phyloP scores from a whole-genome alignment of 176 grass and related monocot species.

The Avena sativa region DNA sequence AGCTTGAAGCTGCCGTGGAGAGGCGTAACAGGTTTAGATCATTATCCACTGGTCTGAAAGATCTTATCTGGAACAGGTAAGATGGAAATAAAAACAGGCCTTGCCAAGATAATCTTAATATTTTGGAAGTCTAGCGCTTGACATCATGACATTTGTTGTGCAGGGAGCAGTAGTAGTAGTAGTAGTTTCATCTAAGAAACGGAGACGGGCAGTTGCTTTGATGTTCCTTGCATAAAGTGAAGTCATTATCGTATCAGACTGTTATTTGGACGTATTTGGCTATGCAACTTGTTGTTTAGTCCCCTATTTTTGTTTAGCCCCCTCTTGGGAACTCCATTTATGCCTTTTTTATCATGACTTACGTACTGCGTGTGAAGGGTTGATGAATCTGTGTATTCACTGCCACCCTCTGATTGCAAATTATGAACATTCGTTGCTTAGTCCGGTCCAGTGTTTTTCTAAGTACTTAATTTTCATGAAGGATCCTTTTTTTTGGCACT shows the following conservation, averaged over 20 bases:
- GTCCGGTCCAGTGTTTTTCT: neutral
- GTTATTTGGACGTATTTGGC: neutral
- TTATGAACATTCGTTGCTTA: neutral
- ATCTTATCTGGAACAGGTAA: neutral
- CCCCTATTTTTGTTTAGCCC: neutral
- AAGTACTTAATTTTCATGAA: neutral
- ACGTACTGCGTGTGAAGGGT: neutral
- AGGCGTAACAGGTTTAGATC: neutral
- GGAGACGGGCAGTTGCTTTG: neutral
- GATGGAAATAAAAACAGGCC: neutral
- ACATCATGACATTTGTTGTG: neutral
- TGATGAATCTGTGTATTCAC: neutral
- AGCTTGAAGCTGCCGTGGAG: neutral
- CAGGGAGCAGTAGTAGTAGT: neutral
- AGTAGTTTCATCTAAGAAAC: neutral
- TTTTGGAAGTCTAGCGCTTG: neutral
- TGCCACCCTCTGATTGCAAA: neutral
- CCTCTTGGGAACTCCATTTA: neutral
- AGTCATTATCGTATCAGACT: neutral
- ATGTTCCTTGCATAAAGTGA: neutral
- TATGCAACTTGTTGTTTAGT: neutral
- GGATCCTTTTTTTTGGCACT: neutral
- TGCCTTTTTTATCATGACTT: neutral
- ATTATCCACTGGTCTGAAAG: neutral
- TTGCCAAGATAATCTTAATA: neutral